Conservation (phyloP, 192 early-diverging fungal genomes). For the Lobosporangium transversale region DNA sequence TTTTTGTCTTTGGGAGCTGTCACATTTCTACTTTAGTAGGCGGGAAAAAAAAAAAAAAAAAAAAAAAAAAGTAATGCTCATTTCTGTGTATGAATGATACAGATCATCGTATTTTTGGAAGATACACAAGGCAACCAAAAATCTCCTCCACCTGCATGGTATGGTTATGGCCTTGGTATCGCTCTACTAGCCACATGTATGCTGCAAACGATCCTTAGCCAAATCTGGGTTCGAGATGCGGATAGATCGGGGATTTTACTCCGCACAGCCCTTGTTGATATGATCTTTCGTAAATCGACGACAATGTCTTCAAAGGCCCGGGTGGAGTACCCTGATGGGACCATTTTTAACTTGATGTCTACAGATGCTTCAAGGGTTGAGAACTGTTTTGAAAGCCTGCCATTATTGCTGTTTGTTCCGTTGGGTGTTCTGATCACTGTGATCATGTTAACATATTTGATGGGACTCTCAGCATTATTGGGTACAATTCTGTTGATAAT, state of each 20-base stretch:
- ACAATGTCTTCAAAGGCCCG: constrained; percentile 34
- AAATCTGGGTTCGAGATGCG: constrained; percentile 2
- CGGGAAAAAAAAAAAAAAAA: too few species aligned
- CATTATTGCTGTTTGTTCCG: constrained; percentile 65
- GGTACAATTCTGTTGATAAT: constrained; percentile 74
- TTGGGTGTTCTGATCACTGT: constrained; percentile 71
- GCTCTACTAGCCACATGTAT: constrained; percentile 4
- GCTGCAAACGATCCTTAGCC: not conserved
- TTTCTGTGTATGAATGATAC: too few species aligned
- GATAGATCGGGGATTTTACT: not conserved
- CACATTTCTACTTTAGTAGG: too few species aligned
- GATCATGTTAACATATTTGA: constrained; percentile 71
- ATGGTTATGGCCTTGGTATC: constrained; percentile 23
- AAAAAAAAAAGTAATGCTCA: too few species aligned
- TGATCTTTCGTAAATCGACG: constrained; percentile 36
- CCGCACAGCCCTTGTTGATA: constrained; percentile 17
- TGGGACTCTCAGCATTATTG: constrained; percentile 83
- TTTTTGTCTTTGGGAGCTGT: not conserved
- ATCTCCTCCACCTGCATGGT: constrained; percentile 18
- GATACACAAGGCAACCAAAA: constrained; percentile 8
- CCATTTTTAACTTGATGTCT: constrained; percentile 60
- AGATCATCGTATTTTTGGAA: constrained; percentile 35
- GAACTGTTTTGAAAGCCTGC: constrained; percentile 2
- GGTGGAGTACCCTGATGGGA: constrained; percentile 43
- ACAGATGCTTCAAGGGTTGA: constrained; percentile 44